Evolutionary conservation across 306 rosid species (phyloP).

Genomic region (Corylus heterophylla): DNA sequence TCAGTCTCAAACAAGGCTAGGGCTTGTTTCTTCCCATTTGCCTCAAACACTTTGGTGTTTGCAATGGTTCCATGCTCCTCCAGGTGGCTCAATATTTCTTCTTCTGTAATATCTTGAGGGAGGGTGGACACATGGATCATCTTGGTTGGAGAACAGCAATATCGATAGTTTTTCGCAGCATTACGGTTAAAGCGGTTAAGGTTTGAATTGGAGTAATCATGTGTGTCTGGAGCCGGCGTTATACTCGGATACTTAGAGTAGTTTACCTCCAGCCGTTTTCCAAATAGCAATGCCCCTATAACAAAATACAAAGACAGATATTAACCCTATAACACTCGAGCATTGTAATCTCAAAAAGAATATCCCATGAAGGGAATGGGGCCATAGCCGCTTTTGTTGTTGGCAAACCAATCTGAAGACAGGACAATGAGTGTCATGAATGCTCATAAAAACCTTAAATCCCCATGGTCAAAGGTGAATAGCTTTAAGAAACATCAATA

Average conservation of each 20-base stretch:
- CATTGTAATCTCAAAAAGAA: not conserved
- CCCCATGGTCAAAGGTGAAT: not conserved
- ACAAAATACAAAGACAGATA: not conserved
- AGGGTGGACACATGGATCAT: conserved; percentile 91
- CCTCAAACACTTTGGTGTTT: conserved; percentile 82
- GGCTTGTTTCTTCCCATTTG: conserved; percentile 95
- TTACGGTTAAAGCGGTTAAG: conserved; percentile 99
- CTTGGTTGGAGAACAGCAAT: conserved; percentile 97
- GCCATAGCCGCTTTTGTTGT: not conserved
- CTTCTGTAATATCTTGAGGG: conserved; percentile 82
- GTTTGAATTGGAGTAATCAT: conserved; percentile 79
- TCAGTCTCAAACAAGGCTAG: conserved; percentile 84
- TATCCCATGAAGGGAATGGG: not conserved
- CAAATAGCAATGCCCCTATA: conserved; percentile 86
- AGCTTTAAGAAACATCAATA: not conserved
- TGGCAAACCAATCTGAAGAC: conserved; percentile 1
- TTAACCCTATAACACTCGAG: conserved; percentile 9
- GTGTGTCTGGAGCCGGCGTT: conserved; percentile 91
- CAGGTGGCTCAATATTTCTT: conserved; percentile 69
- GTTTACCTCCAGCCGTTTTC: conserved; percentile 91
- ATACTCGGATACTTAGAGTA: conserved; percentile 87
- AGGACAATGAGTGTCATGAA: not conserved
- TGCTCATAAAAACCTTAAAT: not conserved
- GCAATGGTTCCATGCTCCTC: conserved; percentile 78
- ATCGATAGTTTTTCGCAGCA: conserved; percentile 96